Evolutionary conservation across 192 early-diverging fungal species (phyloP), one percentile per base, ranked within the genome.

Genomic region (Rhizoclosmatium globosum): DNA sequence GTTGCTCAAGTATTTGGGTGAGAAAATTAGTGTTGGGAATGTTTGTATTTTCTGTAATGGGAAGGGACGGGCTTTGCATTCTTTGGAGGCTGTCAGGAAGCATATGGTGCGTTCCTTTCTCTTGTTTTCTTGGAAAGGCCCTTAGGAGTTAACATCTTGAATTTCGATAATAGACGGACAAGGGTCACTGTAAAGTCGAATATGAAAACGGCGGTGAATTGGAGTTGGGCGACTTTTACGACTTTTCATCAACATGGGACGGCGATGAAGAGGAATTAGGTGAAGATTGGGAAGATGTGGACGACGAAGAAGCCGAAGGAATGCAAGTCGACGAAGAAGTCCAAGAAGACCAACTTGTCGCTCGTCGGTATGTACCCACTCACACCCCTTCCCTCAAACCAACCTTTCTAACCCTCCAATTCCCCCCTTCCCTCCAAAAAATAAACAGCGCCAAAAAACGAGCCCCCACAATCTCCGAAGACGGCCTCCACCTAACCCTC

Each of bases 181-280:
- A 98, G 87, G 95, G 95, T 31, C 98, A 99, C 83, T 95, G 94
- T 81, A 98, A 95, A 87, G 94, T 99, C 77, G 91, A 92, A n/a
- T 98, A 98, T 81, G 96, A 98, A 68, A 91, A 92, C 67, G 98
- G 95, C 44, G 91, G 92, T 3, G 97, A 99, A 68, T 86, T 94
- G 76, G 98, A 98, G 82, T 84, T 99, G 65, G 92, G 90, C 3
- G 97, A 98, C 76, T 99, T 93, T 86, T 99, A 99, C 85, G 96
- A 98, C 85, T 99, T 97, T 85, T 91, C 90, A 66, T 91, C 94
- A 2, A 94, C 93, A 3, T 97, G 95, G 79, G 92, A 94, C 13
- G 92, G 93, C 74, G 82, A 86, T 78, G 84, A 79, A 71, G 80
- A 81, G 50, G 83, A 87, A 7, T 7, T 13, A 76, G 81, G 74